phyloP scores from a whole-genome alignment of 2,329 filamentous ascomycete genomes.

The Chrysoporthe deuterocubensis region DNA sequence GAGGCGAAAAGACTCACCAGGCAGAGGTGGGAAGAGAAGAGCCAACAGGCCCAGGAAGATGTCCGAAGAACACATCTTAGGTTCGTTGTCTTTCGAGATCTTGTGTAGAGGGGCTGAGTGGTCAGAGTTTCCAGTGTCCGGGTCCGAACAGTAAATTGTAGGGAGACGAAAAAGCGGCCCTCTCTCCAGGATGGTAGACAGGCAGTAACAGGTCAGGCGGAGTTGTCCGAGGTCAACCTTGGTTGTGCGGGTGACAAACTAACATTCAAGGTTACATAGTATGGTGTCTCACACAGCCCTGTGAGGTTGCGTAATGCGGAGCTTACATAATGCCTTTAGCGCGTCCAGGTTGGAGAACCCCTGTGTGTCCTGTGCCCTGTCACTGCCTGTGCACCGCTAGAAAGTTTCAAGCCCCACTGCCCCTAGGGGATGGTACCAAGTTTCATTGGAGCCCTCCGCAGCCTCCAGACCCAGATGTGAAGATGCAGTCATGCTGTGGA shows the following conservation, averaged over 20 bases:
- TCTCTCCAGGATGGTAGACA: neutral
- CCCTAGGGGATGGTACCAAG: too few species aligned
- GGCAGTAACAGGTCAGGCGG: neutral
- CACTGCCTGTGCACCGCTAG: too few species aligned
- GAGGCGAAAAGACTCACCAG: slow-evolving; percentile 53
- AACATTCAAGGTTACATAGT: neutral
- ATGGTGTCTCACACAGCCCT: slow-evolving; percentile 1
- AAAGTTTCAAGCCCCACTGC: too few species aligned
- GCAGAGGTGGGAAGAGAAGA: slow-evolving; percentile 67
- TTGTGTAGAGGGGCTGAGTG: neutral
- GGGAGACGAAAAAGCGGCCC: slow-evolving; percentile 8
- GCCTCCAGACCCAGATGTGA: neutral
- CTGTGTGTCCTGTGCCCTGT: neutral
- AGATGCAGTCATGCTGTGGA: neutral
- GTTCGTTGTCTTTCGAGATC: neutral
- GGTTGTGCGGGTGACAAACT: neutral
- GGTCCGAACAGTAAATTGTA: neutral
- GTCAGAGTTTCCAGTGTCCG: neutral
- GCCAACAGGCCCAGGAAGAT: slow-evolving; percentile 67
- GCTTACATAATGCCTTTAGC: neutral
- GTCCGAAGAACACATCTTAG: slow-evolving; percentile 62
- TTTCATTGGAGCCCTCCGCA: neutral
- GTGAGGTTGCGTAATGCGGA: slow-evolving; percentile 12
- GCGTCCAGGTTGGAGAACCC: neutral
- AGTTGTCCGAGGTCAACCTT: neutral